These are phyloP conservation scores for Nicotiana rustica DNA, from an alignment of 305 asterid genomes.

Conservation along the genomic window DNA sequence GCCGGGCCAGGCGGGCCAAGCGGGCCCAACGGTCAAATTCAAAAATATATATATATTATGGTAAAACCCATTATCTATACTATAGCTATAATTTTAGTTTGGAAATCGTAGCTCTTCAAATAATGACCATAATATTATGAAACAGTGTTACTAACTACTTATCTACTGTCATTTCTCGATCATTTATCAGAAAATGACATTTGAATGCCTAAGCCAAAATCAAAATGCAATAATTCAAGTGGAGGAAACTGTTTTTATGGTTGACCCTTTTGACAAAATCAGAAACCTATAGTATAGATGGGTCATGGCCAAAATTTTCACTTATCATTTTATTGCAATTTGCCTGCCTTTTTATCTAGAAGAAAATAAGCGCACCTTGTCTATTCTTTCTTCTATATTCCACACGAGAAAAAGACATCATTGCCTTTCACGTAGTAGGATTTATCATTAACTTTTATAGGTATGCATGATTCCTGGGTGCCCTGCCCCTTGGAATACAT, in stretches of 20 bases:
- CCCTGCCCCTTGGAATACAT: slow-evolving; percentile 31
- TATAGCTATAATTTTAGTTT: neutral
- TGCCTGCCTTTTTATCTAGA: slow-evolving; percentile 33
- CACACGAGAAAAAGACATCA: slow-evolving; percentile 34
- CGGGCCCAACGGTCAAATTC: too few species aligned
- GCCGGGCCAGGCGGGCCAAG: too few species aligned
- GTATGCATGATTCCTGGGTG: slow-evolving; percentile 35
- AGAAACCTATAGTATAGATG: slow-evolving; percentile 10
- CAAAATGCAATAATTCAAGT: slow-evolving; percentile 22
- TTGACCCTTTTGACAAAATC: neutral
- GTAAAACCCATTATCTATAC: too few species aligned
- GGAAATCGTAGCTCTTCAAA: neutral
- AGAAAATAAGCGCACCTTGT: slow-evolving; percentile 38
- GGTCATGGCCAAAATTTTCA: neutral
- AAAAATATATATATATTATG: too few species aligned
- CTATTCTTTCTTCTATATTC: slow-evolving; percentile 21
- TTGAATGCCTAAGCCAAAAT: neutral
- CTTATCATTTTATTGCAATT: slow-evolving; percentile 27
- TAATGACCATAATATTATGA: slow-evolving; percentile 6
- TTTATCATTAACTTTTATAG: slow-evolving; percentile 29
- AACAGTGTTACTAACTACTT: slow-evolving; percentile 4
- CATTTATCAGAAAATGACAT: slow-evolving; percentile 8
- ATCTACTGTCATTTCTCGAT: neutral
- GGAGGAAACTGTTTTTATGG: slow-evolving; percentile 36
- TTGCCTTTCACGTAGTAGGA: slow-evolving; percentile 37